Conservation (phyloP, 345 rosid genomes). For the Eucalyptus tenuipes region DNA sequence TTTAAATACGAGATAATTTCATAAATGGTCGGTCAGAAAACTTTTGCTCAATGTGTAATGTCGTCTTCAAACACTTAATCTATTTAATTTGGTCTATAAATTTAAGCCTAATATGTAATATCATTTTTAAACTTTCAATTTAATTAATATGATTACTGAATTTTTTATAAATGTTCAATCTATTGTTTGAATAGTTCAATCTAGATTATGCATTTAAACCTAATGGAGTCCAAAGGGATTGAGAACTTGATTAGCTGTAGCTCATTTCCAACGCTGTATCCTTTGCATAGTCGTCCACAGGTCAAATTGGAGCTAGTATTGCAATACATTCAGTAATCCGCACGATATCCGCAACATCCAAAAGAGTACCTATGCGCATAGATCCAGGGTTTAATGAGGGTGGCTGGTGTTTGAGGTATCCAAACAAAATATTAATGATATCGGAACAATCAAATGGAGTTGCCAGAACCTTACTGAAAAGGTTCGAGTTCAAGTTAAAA, state of each 20-base stretch:
- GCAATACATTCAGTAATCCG: not conserved
- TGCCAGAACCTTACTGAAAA: not conserved
- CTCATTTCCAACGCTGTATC: not conserved
- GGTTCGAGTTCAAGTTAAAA: not conserved
- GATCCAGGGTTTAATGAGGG: not conserved
- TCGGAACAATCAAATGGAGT: not conserved
- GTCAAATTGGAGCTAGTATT: not conserved
- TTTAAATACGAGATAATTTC: not conserved
- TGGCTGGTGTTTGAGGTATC: not conserved
- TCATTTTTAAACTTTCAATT: accelerated
- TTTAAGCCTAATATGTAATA: too few species aligned
- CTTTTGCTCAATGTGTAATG: accelerated
- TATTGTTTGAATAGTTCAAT: not conserved
- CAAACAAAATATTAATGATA: not conserved
- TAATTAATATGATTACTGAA: too few species aligned
- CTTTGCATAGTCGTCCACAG: not conserved
- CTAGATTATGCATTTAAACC: not conserved
- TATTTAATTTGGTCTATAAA: too few species aligned
- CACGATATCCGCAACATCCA: not conserved
- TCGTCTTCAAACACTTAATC: accelerated
- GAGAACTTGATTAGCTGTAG: not conserved
- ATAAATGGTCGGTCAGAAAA: not conserved
- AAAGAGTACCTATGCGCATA: not conserved
- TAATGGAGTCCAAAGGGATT: too few species aligned
- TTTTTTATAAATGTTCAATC: too few species aligned